Conservation (phyloP, 2,329 filamentous ascomycete genomes). For the Stromatinia cepivora region DNA sequence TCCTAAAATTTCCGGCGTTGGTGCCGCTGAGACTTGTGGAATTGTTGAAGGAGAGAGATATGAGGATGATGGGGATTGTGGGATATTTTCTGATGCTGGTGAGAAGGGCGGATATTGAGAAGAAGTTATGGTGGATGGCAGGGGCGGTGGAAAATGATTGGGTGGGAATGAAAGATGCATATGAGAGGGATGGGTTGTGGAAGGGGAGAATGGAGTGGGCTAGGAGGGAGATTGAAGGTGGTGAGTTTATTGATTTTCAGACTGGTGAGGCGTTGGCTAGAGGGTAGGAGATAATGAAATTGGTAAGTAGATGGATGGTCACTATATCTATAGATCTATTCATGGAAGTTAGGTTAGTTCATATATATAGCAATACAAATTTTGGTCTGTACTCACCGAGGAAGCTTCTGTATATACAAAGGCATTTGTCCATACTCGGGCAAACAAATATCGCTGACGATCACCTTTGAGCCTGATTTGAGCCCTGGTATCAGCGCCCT, state of each 20-base stretch:
- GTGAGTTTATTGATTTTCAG: not conserved
- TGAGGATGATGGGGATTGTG: not conserved
- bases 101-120: not conserved
- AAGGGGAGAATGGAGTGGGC: conserved; percentile 10
- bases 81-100: conserved; percentile 21
- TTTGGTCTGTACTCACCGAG: not conserved
- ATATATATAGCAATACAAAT: not conserved
- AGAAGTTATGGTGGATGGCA: conserved; percentile 13
- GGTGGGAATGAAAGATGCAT: not conserved
- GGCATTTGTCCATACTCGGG: not conserved
- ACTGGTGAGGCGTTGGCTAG: not conserved
- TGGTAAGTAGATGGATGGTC: not conserved
- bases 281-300: not conserved
- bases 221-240: conserved; percentile 9
- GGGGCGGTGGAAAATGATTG: conserved; percentile 9
- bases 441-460: not conserved
- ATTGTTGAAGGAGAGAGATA: conserved; percentile 6
- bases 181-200: not conserved
- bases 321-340: not conserved
- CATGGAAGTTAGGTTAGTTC: not conserved
- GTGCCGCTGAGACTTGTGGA: not conserved
- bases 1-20: conserved; percentile 9
- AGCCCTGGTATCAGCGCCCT: conserved; percentile 34
- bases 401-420: not conserved
- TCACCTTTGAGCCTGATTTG: conserved; percentile 29